Base-by-base conservation (phyloP, 371 early-diverging fungal species). In the Circinella umbellata region DNA sequence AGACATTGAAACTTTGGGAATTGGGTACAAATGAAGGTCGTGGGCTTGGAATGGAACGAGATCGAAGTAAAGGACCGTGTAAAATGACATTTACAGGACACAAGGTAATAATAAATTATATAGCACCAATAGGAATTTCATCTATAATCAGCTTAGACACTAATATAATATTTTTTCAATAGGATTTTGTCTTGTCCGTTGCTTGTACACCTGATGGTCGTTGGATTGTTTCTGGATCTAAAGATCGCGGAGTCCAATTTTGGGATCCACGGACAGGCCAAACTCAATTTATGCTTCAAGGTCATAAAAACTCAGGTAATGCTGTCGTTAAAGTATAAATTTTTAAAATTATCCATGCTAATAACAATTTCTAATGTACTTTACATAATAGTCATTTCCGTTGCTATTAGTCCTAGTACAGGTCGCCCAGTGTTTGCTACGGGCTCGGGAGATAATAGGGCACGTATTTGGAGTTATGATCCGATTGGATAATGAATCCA, bases 181-280 rank as follows among this genome's bases (percentile, higher is more conserved):
- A 91, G 86, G 99, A 99, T 83, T 98, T 96, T 90, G 98, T 99
- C 8, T 86, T 98, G 20, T 94, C 95, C 0, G 97, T 99, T 27
- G 99, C 96, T 0, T 95, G 92, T 63, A 93, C 96, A 48, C 94
- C 95, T 13, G 90, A 93, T 75, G 95, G 94, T 61, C 93, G 93
- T 75, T 97, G 96, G 96, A 91, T 97, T 38, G 94, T 98, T 7
- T 92, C 94, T 61, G 98, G 96, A 14, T 93, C 93, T 73, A 98
- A 98, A 78, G 99, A 98, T 78, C 92, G 98, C 61, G 90, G 92
- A 36, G 97, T 98, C 57, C 94, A 94, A 64, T 95, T 98, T 79
- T 98, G 98, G 98, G 97, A 97, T 82, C 94, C 93, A 35, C 84
- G 83, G 51, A 89, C 89, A 4, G 89, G 87, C 34, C 88, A 90